Base-by-base conservation (phyloP, 2,329 filamentous ascomycete species). In the Albophoma yamanashiensis region DNA sequence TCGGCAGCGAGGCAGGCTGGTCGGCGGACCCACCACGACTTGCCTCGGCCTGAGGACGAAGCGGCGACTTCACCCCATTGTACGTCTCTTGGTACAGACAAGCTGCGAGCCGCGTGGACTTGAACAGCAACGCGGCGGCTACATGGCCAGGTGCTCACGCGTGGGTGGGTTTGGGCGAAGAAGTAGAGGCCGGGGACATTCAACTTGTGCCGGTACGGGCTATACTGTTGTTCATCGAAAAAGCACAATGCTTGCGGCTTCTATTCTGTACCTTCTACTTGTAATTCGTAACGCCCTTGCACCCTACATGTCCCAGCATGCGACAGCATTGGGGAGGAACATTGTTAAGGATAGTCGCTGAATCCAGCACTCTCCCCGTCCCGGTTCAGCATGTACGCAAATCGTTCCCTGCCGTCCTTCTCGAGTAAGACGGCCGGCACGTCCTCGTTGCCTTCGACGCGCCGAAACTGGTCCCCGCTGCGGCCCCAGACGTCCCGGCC, bases 401-500 rank as follows among this genome's bases (percentile, higher is more conserved):
- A 82, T 36, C 72, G 73, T 11, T 75, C 70, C 6, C 64, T 65
- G 38, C 57, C 57, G 1, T 15, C 22, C 1, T 77, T 68, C 6
- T 69, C 66, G 15, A 74, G 64, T 62, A 86, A 64, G 55, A 79
- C 77, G n/a, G 61, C 58, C 4, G 83, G 84, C 57, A 86, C 66
- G 63, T 87, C 83, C 55, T 63, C 63, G 60, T 84, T 84, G 39
- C 74, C 68, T 2, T 81, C 76, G 20, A 85, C 68, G 57, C 75
- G 74, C 8, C 76, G 72, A 63, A 81, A 85, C 9, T 69, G 66
- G 63, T 85, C 75, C 1, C 67, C 70, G 31, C 71, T 64, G 25
- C 83, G 74, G 20, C 80, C 81, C 76, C 82, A 85, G 6, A 86
- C 67, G 62, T 86, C 83, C 61, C 73, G 67, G 0, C 84, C 83